Evolutionary conservation across 2,329 filamentous ascomycete species (phyloP).

Genomic region (Colletotrichum ledebouriae): DNA sequence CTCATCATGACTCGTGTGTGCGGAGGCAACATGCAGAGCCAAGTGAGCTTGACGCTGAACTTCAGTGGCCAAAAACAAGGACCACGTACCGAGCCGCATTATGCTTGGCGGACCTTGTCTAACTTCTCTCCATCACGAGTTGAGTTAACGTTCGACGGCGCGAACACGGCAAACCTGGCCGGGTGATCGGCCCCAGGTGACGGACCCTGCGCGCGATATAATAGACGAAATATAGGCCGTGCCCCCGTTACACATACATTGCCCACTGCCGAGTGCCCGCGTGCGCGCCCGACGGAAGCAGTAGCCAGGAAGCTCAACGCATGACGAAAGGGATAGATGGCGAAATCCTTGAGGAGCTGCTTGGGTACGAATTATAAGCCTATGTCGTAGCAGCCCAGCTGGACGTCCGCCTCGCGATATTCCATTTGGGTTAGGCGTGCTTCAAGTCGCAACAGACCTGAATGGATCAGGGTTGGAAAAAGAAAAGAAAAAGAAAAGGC

Average conservation of each 20-base stretch:
- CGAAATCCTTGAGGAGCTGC: constrained; percentile 7
- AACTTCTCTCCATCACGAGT: neutral
- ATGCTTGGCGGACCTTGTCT: constrained; percentile 14
- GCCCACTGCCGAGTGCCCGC: constrained; percentile 23
- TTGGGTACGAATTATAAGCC: constrained; percentile 12
- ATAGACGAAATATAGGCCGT: constrained; percentile 29
- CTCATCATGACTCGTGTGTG: neutral
- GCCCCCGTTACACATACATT: constrained; percentile 35
- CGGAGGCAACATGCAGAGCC: neutral
- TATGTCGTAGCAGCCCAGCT: neutral
- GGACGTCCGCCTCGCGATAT: neutral
- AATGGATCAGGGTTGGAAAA: constrained; percentile 1
- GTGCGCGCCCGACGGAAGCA: neutral
- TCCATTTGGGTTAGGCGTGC: constrained; percentile 6
- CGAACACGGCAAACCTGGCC: constrained; percentile 15
- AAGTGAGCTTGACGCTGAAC: neutral
- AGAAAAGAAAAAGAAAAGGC: neutral
- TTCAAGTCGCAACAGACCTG: neutral
- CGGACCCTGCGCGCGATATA: constrained; percentile 22
- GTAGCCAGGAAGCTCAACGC: constrained; percentile 6
- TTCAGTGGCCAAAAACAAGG: neutral
- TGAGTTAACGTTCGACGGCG: neutral
- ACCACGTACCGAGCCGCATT: neutral
- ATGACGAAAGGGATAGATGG: constrained; percentile 18
- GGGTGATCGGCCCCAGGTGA: neutral